Evolutionary conservation across 1,284 basidiomycete species (phyloP).

Genomic region (Papiliotrema nemorosa): DNA sequence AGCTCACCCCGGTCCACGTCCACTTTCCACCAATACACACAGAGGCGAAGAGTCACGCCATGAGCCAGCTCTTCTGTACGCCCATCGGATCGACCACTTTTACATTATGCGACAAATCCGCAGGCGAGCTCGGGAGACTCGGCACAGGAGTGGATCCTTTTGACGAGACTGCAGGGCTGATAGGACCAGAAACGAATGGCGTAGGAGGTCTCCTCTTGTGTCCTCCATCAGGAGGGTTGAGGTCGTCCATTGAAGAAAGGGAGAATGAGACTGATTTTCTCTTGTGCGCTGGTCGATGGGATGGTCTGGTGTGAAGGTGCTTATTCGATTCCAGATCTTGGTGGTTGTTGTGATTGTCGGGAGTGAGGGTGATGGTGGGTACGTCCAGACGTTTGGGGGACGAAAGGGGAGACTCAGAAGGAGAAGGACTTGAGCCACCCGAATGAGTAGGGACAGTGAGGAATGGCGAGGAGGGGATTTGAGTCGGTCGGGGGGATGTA

Average conservation of each 20-base stretch:
- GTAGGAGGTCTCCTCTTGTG: slow-evolving; percentile 25
- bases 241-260: slow-evolving; percentile 27
- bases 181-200: slow-evolving; percentile 23
- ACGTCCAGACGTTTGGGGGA: slow-evolving; percentile 4
- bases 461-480: neutral
- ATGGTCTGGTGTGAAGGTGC: no score
- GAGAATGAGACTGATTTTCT: slow-evolving; percentile 36
- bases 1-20: no score
- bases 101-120: slow-evolving; percentile 13
- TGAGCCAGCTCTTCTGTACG: slow-evolving; percentile 32
- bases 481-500: neutral
- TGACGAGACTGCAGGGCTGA: slow-evolving; percentile 2
- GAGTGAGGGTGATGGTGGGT: slow-evolving; percentile 20
- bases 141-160: neutral
- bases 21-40: no score
- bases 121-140: slow-evolving; percentile 1
- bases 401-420: neutral
- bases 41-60: no score
- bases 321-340: no score
- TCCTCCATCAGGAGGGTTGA: slow-evolving; percentile 4
- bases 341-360: neutral
- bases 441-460: neutral
- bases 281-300: slow-evolving; percentile 14
- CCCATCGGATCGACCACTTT: slow-evolving; percentile 29
- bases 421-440: slow-evolving; percentile 1